A percentile compares a stretch with the other conserved stretches of the same genome.
Conservation (phyloP, 106 monocot genomes). For the Vanilla planifolia region DNA sequence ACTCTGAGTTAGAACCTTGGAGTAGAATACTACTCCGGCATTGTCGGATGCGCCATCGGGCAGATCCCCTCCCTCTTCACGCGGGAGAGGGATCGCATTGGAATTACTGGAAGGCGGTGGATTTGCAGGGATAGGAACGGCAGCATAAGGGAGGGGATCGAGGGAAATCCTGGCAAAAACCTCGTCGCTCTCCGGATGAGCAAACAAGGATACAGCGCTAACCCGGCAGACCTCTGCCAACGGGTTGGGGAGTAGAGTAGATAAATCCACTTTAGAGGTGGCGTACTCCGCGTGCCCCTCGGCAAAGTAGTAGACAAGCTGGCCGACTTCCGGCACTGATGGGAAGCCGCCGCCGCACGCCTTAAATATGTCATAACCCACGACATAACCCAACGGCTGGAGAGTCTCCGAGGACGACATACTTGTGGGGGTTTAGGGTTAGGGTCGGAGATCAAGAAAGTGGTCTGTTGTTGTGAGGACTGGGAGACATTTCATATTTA, state of each 20-base stretch:
- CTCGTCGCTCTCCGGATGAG: slow-evolving; percentile 37
- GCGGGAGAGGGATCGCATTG: too few species aligned
- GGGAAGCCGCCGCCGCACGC: slow-evolving; percentile 26
- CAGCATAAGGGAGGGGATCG: slow-evolving; percentile 8
- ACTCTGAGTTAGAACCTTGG: slow-evolving; percentile 64
- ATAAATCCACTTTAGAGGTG: slow-evolving; percentile 11
- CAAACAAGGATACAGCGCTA: slow-evolving; percentile 23
- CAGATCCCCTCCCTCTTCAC: too few species aligned
- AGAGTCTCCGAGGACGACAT: too few species aligned
- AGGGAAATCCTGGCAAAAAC: slow-evolving; percentile 21
- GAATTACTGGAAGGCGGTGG: background rate
- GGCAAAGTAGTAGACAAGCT: slow-evolving; percentile 46
- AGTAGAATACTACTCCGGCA: slow-evolving; percentile 5
- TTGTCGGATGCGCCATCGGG: too few species aligned
- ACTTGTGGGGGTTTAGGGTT: too few species aligned
- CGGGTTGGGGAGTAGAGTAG: background rate
- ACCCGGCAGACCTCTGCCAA: slow-evolving; percentile 18
- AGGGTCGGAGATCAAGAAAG: too few species aligned
- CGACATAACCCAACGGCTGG: too few species aligned
- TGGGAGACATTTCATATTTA: too few species aligned
- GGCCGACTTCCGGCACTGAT: slow-evolving; percentile 27
- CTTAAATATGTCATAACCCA: slow-evolving; percentile 26
- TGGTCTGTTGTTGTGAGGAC: too few species aligned
- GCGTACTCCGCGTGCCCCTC: slow-evolving; percentile 49
- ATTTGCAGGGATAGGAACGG: slow-evolving; percentile 1